Evolutionary conservation across 345 rosid genomes (phyloP).

Genomic region (Eutrema heterophyllum): DNA sequence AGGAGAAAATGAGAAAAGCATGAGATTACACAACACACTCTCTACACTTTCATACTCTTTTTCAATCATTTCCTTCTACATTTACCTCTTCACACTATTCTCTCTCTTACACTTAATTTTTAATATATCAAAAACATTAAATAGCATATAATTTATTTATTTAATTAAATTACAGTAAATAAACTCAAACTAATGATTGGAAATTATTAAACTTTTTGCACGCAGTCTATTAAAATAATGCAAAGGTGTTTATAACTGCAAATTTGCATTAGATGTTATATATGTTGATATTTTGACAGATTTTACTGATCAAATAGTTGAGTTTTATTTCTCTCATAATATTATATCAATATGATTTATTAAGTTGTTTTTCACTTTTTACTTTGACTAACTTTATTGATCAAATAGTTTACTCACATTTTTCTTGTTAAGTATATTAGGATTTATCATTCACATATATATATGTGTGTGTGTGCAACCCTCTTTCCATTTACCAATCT

Average conservation of each 20-base stretch:
- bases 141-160: neutral
- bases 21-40: slow-evolving; percentile 17
- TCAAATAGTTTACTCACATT: neutral
- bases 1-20: slow-evolving; percentile 15
- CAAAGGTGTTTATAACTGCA: neutral
- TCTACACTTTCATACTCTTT: slow-evolving; percentile 1
- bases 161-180: neutral
- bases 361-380: no score
- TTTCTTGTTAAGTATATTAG: neutral
- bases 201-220: slow-evolving; percentile 14
- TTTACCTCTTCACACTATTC: neutral
- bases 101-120: neutral
- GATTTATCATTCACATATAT: neutral
- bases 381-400: neutral
- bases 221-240: neutral
- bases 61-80: slow-evolving; percentile 19
- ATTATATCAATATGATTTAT: no score
- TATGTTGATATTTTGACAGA: neutral
- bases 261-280: neutral
- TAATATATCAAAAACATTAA: neutral
- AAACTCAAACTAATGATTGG: slow-evolving; percentile 18
- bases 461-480: neutral
- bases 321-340: no score
- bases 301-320: neutral
- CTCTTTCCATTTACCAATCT: neutral